Evolutionary conservation across 2,329 filamentous ascomycete species (phyloP), one percentile per base, ranked within the genome.

Genomic region (Beauveria brongniartii): DNA sequence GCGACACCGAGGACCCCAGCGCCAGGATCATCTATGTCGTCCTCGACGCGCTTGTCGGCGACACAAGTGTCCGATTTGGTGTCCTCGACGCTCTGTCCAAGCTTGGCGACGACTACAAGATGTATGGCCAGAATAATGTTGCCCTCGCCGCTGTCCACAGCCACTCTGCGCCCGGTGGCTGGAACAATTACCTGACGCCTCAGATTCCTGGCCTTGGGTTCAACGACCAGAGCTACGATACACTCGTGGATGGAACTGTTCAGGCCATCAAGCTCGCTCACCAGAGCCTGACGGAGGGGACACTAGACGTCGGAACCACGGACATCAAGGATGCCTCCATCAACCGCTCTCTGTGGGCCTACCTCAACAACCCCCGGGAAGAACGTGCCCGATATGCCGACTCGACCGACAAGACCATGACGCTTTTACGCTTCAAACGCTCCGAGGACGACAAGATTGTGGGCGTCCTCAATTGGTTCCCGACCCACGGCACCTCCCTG

Each of bases 81-180:
- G 91, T 97, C 53, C 74, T 97, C 12, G 82, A 92, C 59, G 89
- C 85, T 1, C 78, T 97, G 8, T 77, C 80, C 44, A 78, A 76
- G 0, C 76, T 96, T 7, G 93, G 92, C 0, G 73, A 79, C 16
- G 86, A 88, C 3, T 96, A 92, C 71, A 78, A 82, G 1, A 75
- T 87, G 34, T 97, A 97, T 73, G 84, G 81, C 52, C 83, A 89
- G 67, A 82, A 89, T 67, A 97, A 96, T 69, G 76, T 97, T 34
- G 93, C 93, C 40, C 83, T 97, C 22, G 96, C 91, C 0, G 93
- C 92, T 57, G 97, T 92, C 0, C 93, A 97, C 73, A 94, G 90
- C 24, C 93, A 97, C 75, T 88, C 92, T 28, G 92, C 92, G 0
- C 92, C 93, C 0, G 93, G 90, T 2, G 93, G 89, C 5, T 97